Base-by-base conservation (phyloP, 257 asterid genomes). In the Nicotiana paniculata region DNA sequence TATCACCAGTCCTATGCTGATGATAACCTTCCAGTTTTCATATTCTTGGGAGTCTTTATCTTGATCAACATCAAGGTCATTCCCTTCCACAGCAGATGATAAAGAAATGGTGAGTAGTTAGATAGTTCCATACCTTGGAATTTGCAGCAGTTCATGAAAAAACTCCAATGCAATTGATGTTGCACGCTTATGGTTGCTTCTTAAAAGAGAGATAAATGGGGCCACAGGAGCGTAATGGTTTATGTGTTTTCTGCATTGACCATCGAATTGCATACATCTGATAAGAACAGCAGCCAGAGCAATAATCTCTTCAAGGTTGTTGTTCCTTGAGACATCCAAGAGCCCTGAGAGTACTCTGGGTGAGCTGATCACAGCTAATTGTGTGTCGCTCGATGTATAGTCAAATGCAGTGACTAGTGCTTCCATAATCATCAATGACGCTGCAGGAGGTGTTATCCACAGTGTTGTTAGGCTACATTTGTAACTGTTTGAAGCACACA, bases 371-470 rank as follows among this genome's bases (percentile, higher is more conserved):
- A 87, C 88, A 4, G 96, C 93, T 84, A 95, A 68, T 53, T 95
- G 95, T 90, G 77, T 78, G 35, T 86, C 83, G 55, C 92, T 95
- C 5, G 99, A 90, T 64, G 90, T 92, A 66, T 35, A 82, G 87
- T 95, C 99, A 65, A 90, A 92, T 35, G 96, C 95, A 21, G 90
- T 87, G 79, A 93, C 95, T 6, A 95, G 83, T 18, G 86, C 84
- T 87, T 95, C 98, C 67, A 95, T 92, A 69, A 95, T 92, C 97
- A 90, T 91, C 82, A 95, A 51, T 0, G 99, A 94, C 3, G 99
- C 99, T 7, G 96, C 90, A 1, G 97, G 92, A 12, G 99, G 99
- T 28, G 99, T 90, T 48, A 92, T 69, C 53, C 46, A 16, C 26
- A 89, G 84, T 32, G 94, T 79, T 26, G 86, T 85, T 28, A 90